These are phyloP conservation scores for Scheffersomyces parashehatae DNA, from an alignment of 1,139 yeast species.

Conservation along the genomic window DNA sequence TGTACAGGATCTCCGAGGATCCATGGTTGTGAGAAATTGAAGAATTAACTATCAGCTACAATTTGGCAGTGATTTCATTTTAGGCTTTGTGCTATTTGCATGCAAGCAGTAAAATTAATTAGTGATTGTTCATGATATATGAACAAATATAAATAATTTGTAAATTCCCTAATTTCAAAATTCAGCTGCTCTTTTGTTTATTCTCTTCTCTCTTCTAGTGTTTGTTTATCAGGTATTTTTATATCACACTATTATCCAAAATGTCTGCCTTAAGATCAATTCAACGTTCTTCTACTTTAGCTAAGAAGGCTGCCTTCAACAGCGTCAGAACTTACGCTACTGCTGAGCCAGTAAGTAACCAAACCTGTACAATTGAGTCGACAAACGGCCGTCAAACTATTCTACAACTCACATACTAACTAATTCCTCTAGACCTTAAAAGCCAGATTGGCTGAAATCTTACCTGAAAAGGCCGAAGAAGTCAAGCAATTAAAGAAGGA, in stretches of 20 bases:
- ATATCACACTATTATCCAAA: conserved; percentile 7
- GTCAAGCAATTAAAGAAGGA: conserved; percentile 87
- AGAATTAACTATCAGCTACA: too few relatives aligned
- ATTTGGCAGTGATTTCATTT: too few relatives aligned
- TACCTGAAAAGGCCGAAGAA: conserved; percentile 91
- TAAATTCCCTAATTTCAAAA: background rate
- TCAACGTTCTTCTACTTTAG: conserved; percentile 35
- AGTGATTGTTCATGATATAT: too few relatives aligned
- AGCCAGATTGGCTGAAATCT: conserved; percentile 88
- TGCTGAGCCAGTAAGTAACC: conserved; percentile 52
- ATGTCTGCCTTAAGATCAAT: conserved; percentile 44
- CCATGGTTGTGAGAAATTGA: too few relatives aligned
- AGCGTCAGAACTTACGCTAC: conserved; percentile 50
- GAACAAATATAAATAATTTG: background rate
- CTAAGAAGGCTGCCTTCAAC: conserved; percentile 36
- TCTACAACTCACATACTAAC: conserved; percentile 12
- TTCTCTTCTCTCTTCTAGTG: background rate
- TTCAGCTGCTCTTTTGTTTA: background rate
- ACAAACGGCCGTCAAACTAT: background rate
- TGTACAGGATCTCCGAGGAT: too few relatives aligned
- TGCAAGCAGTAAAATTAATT: too few relatives aligned
- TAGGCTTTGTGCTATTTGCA: background rate
- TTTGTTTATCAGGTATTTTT: background rate
- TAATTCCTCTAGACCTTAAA: conserved; percentile 55
- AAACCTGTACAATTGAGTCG: background rate